These are phyloP conservation scores for Sonneratia alba DNA, from an alignment of 345 rosid species.

Conservation along the genomic window DNA sequence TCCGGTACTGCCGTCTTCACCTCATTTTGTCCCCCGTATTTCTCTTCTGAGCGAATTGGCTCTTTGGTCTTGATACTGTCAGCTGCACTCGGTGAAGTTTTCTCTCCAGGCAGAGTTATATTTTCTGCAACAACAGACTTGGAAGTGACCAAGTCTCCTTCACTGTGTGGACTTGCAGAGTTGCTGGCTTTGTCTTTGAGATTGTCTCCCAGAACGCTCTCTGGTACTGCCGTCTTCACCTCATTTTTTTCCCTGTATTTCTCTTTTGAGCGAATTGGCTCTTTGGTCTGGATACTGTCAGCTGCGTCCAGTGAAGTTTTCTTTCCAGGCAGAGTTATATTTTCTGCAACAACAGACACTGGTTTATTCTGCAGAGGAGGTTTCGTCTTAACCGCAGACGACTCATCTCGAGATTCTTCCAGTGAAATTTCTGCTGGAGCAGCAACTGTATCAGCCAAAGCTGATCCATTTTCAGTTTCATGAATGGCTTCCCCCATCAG, in stretches of 20 bases:
- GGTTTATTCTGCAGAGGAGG: slow-evolving; percentile 18
- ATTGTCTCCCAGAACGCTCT: slow-evolving; percentile 8
- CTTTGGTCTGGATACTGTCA: slow-evolving; percentile 14
- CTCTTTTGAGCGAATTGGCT: slow-evolving; percentile 3
- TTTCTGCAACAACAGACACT: slow-evolving; percentile 22
- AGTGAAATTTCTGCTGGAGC: slow-evolving; percentile 7
- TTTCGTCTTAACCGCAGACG: slow-evolving; percentile 7
- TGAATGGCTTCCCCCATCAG: slow-evolving; percentile 16
- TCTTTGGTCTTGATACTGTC: slow-evolving; percentile 13
- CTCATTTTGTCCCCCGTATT: not conserved
- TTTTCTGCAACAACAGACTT: slow-evolving; percentile 25
- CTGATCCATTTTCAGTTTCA: slow-evolving; percentile 4
- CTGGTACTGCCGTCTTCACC: slow-evolving; percentile 6
- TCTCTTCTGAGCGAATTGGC: slow-evolving; percentile 3
- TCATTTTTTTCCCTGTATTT: not conserved
- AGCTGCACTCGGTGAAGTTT: slow-evolving; percentile 12
- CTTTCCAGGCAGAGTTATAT: slow-evolving; percentile 20
- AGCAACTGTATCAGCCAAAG: not conserved
- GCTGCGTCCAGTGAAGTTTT: slow-evolving; percentile 13
- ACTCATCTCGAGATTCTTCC: slow-evolving; percentile 11
- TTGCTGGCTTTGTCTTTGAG: slow-evolving; percentile 4
- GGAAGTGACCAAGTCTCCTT: slow-evolving; percentile 22
- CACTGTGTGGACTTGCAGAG: slow-evolving; percentile 7
- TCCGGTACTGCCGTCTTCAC: slow-evolving; percentile 8
- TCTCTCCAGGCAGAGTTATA: slow-evolving; percentile 19